phyloP scores from a whole-genome alignment of 345 rosid species.

The Euphorbia pulcherrima region DNA sequence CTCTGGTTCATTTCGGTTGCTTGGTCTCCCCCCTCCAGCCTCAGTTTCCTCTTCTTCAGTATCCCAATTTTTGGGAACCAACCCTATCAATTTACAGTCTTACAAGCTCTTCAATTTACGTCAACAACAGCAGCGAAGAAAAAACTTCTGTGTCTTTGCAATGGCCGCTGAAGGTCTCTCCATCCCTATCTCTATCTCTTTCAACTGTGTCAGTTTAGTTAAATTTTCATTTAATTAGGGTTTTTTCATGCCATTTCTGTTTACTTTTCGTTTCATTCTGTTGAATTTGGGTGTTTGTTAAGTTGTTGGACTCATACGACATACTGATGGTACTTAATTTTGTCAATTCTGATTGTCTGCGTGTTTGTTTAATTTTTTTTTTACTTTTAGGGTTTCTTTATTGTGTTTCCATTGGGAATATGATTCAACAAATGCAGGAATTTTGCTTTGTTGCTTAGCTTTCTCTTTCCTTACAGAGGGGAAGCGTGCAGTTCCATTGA shows the following conservation, averaged over 20 bases:
- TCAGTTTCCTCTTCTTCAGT: slow-evolving; percentile 38
- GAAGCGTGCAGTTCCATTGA: slow-evolving; percentile 67
- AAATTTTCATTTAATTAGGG: neutral
- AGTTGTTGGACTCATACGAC: neutral
- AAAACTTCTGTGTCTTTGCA: slow-evolving; percentile 72
- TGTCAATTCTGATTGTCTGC: neutral
- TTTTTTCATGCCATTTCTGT: neutral
- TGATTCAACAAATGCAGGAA: neutral
- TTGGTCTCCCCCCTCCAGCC: slow-evolving; percentile 44
- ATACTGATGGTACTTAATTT: neutral
- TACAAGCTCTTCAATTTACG: slow-evolving; percentile 30
- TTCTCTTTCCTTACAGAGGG: slow-evolving; percentile 37
- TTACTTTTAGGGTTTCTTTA: neutral
- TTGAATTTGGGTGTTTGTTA: neutral
- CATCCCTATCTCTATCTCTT: slow-evolving; percentile 17
- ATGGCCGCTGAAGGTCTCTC: slow-evolving; percentile 61
- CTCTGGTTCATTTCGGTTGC: slow-evolving; percentile 40
- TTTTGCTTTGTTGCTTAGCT: slow-evolving; percentile 1
- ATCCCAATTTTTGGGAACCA: slow-evolving; percentile 50
- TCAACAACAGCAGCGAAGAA: slow-evolving; percentile 27
- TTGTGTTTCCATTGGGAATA: neutral
- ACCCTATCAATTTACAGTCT: slow-evolving; percentile 38
- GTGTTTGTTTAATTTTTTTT: too few relatives aligned
- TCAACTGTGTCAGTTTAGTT: neutral
- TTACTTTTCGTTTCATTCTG: neutral